Evolutionary conservation across 2,329 filamentous ascomycete genomes (phyloP).

Genomic region (Elsinoe australis): DNA sequence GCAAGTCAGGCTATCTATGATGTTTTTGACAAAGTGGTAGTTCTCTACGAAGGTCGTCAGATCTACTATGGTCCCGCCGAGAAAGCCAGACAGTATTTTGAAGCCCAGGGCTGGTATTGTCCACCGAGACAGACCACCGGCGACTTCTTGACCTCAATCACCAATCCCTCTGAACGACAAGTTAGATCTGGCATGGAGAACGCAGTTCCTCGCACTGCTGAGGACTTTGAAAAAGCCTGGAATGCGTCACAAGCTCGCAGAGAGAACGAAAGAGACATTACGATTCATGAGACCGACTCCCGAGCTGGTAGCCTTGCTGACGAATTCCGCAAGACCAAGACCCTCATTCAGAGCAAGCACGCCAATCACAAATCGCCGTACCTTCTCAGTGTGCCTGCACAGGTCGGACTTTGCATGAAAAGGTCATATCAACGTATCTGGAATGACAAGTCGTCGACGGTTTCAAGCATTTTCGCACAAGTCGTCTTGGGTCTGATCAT

Average conservation of each 20-base stretch:
- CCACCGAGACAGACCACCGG: slow-evolving; percentile 59
- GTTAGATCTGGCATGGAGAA: slow-evolving; percentile 38
- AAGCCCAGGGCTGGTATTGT: slow-evolving; percentile 60
- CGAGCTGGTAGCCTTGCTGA: too few relatives aligned
- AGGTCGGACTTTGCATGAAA: too few relatives aligned
- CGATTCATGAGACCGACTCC: too few relatives aligned
- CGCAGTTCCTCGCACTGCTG: slow-evolving; percentile 39
- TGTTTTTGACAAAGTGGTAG: slow-evolving; percentile 65
- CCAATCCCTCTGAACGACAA: slow-evolving; percentile 34
- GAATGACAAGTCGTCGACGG: slow-evolving; percentile 45
- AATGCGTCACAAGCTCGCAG: slow-evolving; percentile 61
- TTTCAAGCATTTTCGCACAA: slow-evolving; percentile 32
- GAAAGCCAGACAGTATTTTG: slow-evolving; percentile 58
- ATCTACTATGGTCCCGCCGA: slow-evolving; percentile 64
- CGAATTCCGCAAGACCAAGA: too few relatives aligned
- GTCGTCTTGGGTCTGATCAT: slow-evolving; percentile 54
- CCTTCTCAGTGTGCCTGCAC: too few relatives aligned
- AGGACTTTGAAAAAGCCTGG: slow-evolving; percentile 57
- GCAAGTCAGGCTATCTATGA: slow-evolving; percentile 48
- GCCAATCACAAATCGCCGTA: too few relatives aligned
- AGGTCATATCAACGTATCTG: slow-evolving; percentile 45
- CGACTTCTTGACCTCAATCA: slow-evolving; percentile 60
- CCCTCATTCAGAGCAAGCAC: too few relatives aligned
- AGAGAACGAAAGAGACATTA: slow-evolving; percentile 42
- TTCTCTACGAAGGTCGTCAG: slow-evolving; percentile 68